Evolutionary conservation across 169 alveolate genomes (phyloP), one percentile per base, ranked within the genome.

Genomic region (Eimeria brunetti): DNA sequence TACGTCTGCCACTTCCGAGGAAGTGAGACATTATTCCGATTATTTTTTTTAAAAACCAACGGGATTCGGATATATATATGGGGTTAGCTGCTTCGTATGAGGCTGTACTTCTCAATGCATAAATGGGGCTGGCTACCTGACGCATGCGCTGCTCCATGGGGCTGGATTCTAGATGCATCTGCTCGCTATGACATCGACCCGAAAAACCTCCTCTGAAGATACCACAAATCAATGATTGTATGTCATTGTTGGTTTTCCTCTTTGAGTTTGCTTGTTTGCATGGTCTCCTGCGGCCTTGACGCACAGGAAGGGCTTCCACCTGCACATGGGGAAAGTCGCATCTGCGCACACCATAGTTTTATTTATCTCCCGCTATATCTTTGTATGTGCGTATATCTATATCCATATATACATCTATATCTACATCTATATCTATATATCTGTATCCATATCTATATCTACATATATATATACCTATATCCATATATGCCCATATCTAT

Each of bases 61-160:
- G 22, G 27, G 33, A 44, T 41, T 38, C 7, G 33, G 64, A 11
- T 76, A 76, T n/a, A 46, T 20, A 20, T 76, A 76, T 9, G 0
- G 33, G 30, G 20, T 22, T 62, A 76, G 14, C 41, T 24, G 7
- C 64, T 49, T 46, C 24, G 38, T 44, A 20, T n/a, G 84, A 41
- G 36, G 16, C 44, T 46, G 64, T 46, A 49, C 27, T 49, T 49
- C 41, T 12, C 3, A 22, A n/a, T 49, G 60, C 24, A 73, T 5
- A 76, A 18, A 46, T 22, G 44, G 86, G 86, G 86, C 86, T 76
- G 86, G 86, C 86, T 49, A 44, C 86, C 41, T 33, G 8, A 46
- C 24, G 86, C 86, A 76, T 76, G 86, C 86, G 44, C 86, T 76
- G 86, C 62, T 22, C 44, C 62, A 76, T 46, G 86, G 86, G 86